Evolutionary conservation across 345 rosid genomes (phyloP).

Genomic region (Geranium brycei): DNA sequence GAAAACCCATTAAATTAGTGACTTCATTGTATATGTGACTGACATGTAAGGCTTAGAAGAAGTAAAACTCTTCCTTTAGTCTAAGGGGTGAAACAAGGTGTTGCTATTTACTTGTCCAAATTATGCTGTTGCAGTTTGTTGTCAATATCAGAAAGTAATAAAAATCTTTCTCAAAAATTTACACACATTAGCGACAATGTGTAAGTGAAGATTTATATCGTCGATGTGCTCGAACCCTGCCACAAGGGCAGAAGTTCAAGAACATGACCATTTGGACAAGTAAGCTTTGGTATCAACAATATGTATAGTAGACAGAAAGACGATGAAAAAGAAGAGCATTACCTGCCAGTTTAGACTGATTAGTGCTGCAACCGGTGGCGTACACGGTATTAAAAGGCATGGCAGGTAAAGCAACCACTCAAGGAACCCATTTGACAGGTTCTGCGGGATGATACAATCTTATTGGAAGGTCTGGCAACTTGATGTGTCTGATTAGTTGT

Average conservation of each 20-base stretch:
- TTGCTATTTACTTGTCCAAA: too few species aligned
- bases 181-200: not conserved
- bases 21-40: not conserved
- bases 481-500: constrained; percentile 35
- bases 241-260: too few species aligned
- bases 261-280: too few species aligned
- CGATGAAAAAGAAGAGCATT: constrained; percentile 6
- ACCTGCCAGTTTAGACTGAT: constrained; percentile 16
- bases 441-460: constrained; percentile 32
- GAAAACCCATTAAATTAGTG: not conserved
- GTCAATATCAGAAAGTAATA: too few species aligned
- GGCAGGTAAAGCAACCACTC: constrained; percentile 86
- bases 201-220: too few species aligned
- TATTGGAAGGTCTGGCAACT: constrained; percentile 30
- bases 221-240: too few species aligned
- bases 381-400: constrained; percentile 38
- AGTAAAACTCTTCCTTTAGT: not conserved
- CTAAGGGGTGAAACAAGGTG: too few species aligned
- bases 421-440: constrained; percentile 53
- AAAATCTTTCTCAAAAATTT: too few species aligned
- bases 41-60: not conserved
- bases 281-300: too few species aligned
- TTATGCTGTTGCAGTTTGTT: too few species aligned
- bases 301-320: too few species aligned
- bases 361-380: constrained; percentile 6